Base-by-base conservation (phyloP, 2,329 filamentous ascomycete genomes). In the Xylaria sp. region DNA sequence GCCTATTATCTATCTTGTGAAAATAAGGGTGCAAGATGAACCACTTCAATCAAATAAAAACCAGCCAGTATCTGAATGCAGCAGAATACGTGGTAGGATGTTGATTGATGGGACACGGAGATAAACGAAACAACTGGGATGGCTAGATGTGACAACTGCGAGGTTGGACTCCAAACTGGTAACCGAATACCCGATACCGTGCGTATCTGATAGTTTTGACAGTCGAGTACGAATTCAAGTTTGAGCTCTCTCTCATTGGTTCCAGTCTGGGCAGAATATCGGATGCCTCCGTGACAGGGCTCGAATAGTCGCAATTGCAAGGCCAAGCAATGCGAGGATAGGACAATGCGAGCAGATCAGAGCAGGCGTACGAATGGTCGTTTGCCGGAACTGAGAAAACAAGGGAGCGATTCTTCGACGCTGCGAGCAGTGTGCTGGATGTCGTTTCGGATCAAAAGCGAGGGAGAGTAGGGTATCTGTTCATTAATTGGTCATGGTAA, bases 121-220 rank as follows among this genome's bases (percentile, higher is more conserved):
- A 46, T 53, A n/a, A 59, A 42, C 42, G 59, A 57, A 62, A 60
- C 38, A 67, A 71, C 71, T 57, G 59, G 69, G 70, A 76, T 75
- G 75, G 76, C 74, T 77, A 72, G 76, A 72, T 56, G 65, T 67
- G 69, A 65, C 64, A 72, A 62, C 72, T 70, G 70, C 44, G 72
- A 75, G 72, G 72, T 72, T 74, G 73, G 69, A 38, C 71, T 63
- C 64, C 42, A 26, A 63, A 28, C 42, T 33, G 26, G 71, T 71
- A 72, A 57, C 38, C 54, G 53, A 59, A 60, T 48, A 56, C 38
- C 59, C 62, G 59, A 67, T 46, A 59, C 44, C 65, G 64, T 71
- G 63, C 56, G 70, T 67, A 20, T 62, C 9, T 49, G 42, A 33
- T 20, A 51, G 56, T 56, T 65, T 64, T 44, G 20, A 51, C 23